A percentile compares a stretch with the other conserved stretches of the same genome.
These are phyloP conservation scores for Stemphylium beticola DNA, from an alignment of 2,329 filamentous ascomycete genomes.

Conservation along the genomic window DNA sequence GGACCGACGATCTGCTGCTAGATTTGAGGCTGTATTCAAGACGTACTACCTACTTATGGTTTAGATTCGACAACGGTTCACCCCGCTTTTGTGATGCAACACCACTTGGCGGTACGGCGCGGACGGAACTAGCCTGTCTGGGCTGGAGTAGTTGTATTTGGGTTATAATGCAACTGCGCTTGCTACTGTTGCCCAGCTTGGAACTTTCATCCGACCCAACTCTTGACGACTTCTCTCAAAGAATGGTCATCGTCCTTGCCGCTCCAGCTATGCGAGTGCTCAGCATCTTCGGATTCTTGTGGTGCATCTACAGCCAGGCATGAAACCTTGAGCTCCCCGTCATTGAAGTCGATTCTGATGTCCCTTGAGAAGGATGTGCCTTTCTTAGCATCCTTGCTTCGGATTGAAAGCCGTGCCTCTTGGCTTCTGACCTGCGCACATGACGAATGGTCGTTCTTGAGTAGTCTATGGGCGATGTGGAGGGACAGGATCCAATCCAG, in stretches of 20 bases:
- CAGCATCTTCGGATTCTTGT: slow-evolving; percentile 11
- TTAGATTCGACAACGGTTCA: neutral
- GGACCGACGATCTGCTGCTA: slow-evolving; percentile 6
- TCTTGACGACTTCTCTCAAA: slow-evolving; percentile 34
- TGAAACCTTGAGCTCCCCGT: slow-evolving; percentile 25
- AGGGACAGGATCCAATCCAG: slow-evolving; percentile 43
- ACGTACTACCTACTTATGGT: slow-evolving; percentile 5
- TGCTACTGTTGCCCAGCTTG: neutral
- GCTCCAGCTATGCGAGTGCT: slow-evolving; percentile 34
- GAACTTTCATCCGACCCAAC: slow-evolving; percentile 26
- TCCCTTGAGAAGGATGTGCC: slow-evolving; percentile 22
- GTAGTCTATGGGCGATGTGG: slow-evolving; percentile 37
- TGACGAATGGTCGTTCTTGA: slow-evolving; percentile 32
- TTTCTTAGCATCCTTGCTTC: slow-evolving; percentile 30
- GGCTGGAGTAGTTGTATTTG: neutral
- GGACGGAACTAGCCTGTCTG: neutral
- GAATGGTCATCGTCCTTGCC: slow-evolving; percentile 16
- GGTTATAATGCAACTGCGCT: neutral
- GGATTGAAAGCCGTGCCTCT: slow-evolving; percentile 33
- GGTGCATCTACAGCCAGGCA: slow-evolving; percentile 9
- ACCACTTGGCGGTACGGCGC: slow-evolving; percentile 1
- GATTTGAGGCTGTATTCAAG: slow-evolving; percentile 4
- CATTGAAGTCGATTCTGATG: slow-evolving; percentile 27
- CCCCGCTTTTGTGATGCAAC: slow-evolving; percentile 13
- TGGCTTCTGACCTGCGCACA: slow-evolving; percentile 25